Evolutionary conservation across 169 alveolate genomes (phyloP).

Genomic region (Plasmodium malariae): DNA sequence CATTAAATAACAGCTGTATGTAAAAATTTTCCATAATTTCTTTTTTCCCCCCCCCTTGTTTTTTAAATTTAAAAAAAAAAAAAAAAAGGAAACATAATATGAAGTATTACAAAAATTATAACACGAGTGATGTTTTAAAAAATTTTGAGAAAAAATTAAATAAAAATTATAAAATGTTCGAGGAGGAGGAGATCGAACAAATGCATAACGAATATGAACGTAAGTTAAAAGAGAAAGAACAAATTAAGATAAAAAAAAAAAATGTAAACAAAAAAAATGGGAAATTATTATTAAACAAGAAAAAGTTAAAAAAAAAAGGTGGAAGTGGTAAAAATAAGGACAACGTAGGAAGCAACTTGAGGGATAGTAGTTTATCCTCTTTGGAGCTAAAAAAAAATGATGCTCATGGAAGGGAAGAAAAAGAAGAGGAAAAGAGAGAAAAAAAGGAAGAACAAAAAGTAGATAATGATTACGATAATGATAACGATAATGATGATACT

Average conservation of each 20-base stretch:
- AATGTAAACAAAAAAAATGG: background rate
- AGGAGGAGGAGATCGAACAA: conserved; percentile 17
- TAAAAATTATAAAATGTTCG: conserved; percentile 52
- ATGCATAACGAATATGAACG: conserved; percentile 75
- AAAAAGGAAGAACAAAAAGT: too few species aligned
- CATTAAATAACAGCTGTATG: too few species aligned
- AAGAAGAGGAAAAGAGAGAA: too few species aligned
- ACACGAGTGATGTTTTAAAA: conserved; percentile 18
- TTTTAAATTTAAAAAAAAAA: too few species aligned
- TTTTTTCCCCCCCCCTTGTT: too few species aligned
- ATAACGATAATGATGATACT: background rate
- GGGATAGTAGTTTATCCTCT: background rate
- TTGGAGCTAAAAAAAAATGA: too few species aligned
- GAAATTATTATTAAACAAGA: background rate
- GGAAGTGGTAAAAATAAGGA: too few species aligned
- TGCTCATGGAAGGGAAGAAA: too few species aligned
- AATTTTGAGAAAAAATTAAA: conserved; percentile 61
- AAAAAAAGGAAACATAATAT: background rate
- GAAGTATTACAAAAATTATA: conserved; percentile 22
- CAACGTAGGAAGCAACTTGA: background rate
- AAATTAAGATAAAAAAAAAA: conserved; percentile 3
- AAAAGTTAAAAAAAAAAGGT: background rate
- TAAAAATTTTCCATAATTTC: too few species aligned
- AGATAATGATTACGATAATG: background rate
- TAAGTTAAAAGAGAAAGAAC: conserved; percentile 25